Conservation (phyloP, 1,284 basidiomycete species). For the Earliella scabrosa region DNA sequence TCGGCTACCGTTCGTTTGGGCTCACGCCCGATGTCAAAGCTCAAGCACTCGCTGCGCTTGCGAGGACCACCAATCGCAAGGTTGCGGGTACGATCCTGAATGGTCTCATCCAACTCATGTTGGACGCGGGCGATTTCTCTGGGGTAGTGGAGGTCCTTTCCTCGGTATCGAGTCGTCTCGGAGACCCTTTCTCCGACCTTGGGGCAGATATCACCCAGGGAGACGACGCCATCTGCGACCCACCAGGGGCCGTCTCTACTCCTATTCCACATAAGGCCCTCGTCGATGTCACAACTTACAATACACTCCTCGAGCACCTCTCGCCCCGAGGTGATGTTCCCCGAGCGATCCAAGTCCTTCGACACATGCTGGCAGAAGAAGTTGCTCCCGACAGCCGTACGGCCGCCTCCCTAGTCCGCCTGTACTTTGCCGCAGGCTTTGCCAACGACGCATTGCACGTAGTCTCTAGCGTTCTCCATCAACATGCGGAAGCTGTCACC, state of each 20-base stretch:
- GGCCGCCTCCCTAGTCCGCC: constrained; percentile 57
- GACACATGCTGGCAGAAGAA: constrained; percentile 48
- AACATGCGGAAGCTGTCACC: constrained; percentile 25
- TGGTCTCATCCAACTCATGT: constrained; percentile 59
- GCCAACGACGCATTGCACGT: constrained; percentile 53
- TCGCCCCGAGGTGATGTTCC: constrained; percentile 48
- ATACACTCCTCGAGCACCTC: constrained; percentile 64
- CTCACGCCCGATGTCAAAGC: constrained; percentile 56
- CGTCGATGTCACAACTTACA: constrained; percentile 60
- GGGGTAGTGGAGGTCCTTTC: constrained; percentile 51
- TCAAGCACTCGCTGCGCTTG: constrained; percentile 53
- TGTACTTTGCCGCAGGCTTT: constrained; percentile 52
- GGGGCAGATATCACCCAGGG: constrained; percentile 39
- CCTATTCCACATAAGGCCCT: constrained; percentile 33
- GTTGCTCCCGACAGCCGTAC: constrained; percentile 51
- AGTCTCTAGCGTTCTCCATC: constrained; percentile 49
- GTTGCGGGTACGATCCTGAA: constrained; percentile 61
- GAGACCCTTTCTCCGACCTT: constrained; percentile 23
- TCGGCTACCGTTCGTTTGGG: constrained; percentile 64
- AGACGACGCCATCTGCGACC: constrained; percentile 28
- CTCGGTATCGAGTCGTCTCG: constrained; percentile 45
- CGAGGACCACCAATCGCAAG: constrained; percentile 36
- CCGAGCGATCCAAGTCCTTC: constrained; percentile 50
- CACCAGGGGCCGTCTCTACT: not conserved
- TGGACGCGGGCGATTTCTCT: constrained; percentile 58